phyloP scores from a whole-genome alignment of 257 asterid genomes.

The Ocimum tenuiflorum region DNA sequence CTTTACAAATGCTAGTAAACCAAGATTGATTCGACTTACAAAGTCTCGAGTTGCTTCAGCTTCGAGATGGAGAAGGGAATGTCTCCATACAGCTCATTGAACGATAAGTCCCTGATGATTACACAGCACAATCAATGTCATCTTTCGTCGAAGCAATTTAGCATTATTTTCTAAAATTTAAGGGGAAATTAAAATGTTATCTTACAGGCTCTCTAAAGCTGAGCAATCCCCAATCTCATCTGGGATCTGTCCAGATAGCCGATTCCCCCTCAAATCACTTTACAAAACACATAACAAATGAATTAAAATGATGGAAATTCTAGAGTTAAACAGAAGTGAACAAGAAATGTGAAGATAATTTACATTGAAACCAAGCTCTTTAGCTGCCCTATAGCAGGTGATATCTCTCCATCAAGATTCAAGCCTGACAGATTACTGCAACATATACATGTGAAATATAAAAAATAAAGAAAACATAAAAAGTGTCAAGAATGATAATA shows the following conservation, averaged over 20 bases:
- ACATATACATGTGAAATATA: not conserved
- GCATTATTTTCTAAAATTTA: not conserved
- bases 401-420: slow-evolving; percentile 89
- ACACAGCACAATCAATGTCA: not conserved
- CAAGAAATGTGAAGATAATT: not conserved
- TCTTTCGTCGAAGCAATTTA: not conserved
- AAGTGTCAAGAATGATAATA: too few species aligned
- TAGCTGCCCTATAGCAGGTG: slow-evolving; percentile 86
- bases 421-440: slow-evolving; percentile 78
- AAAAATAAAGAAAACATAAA: not conserved
- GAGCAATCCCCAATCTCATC: slow-evolving; percentile 98
- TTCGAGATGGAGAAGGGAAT: slow-evolving; percentile 90
- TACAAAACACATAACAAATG: not conserved
- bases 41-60: slow-evolving; percentile 74
- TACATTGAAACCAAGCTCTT: slow-evolving; percentile 65
- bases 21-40: slow-evolving; percentile 34
- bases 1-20: not conserved
- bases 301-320: not conserved
- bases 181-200: not conserved
- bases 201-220: slow-evolving; percentile 56
- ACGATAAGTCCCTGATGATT: slow-evolving; percentile 69
- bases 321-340: not conserved
- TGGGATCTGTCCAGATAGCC: slow-evolving; percentile 88
- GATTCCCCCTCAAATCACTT: slow-evolving; percentile 71
- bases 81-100: slow-evolving; percentile 80